A percentile compares a stretch with the other conserved stretches of the same genome.
Conservation (phyloP, 768 basidiomycete species). For the Gyrodon lividus region DNA sequence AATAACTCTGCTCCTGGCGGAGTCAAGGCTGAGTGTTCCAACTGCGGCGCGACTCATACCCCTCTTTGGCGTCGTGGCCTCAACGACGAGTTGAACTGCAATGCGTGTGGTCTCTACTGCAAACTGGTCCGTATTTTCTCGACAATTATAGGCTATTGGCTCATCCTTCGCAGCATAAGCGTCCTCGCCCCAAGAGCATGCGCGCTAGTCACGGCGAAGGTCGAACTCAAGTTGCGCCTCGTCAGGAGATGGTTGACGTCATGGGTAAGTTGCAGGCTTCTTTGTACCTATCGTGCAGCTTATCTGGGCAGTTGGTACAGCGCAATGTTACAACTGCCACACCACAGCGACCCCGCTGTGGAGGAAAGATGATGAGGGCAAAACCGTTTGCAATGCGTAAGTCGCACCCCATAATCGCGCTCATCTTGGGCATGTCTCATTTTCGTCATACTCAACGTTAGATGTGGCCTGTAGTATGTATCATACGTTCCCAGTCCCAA, state of each 20-base stretch:
- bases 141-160: neutral
- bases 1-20: slow-evolving; percentile 50
- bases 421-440: slow-evolving; percentile 14
- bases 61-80: slow-evolving; percentile 84
- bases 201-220: slow-evolving; percentile 73
- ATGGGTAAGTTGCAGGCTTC: slow-evolving; percentile 52
- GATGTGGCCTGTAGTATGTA: slow-evolving; percentile 75
- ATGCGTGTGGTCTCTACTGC: slow-evolving; percentile 86
- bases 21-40: slow-evolving; percentile 81
- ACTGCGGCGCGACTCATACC: slow-evolving; percentile 87
- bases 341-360: slow-evolving; percentile 87
- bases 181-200: slow-evolving; percentile 87
- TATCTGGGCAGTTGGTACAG: slow-evolving; percentile 40
- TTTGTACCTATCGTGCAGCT: slow-evolving; percentile 29
- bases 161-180: slow-evolving; percentile 61
- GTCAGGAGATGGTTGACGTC: slow-evolving; percentile 71
- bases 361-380: slow-evolving; percentile 90
- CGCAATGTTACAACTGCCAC: slow-evolving; percentile 89
- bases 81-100: slow-evolving; percentile 88
- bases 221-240: slow-evolving; percentile 59
- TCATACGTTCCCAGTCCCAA: neutral
- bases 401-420: slow-evolving; percentile 31
- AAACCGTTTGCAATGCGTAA: slow-evolving; percentile 89
- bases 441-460: slow-evolving; percentile 26
- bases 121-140: slow-evolving; percentile 58